A percentile compares a stretch with the other conserved stretches of the same genome.
Evolutionary conservation across 257 asterid genomes (phyloP).

Genomic region (Eucommia ulmoides): DNA sequence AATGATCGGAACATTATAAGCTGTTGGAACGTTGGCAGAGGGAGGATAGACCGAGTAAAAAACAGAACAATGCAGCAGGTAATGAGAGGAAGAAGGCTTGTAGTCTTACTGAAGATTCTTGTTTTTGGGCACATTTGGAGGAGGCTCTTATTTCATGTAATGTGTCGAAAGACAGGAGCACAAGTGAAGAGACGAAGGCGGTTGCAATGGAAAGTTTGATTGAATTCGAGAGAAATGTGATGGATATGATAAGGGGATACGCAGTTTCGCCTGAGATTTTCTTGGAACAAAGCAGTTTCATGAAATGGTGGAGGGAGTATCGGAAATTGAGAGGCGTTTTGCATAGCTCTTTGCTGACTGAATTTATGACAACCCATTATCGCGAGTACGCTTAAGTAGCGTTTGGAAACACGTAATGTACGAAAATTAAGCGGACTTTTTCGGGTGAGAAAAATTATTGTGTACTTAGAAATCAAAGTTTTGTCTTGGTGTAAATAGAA

Average conservation of each 20-base stretch:
- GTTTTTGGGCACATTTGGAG: constrained; percentile 31
- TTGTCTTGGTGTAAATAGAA: no score
- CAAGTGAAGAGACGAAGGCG: constrained; percentile 5
- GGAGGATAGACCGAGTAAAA: constrained; percentile 14
- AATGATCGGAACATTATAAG: constrained; percentile 16
- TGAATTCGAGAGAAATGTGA: constrained; percentile 11
- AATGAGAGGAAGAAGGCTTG: constrained; percentile 7
- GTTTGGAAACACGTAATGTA: no score
- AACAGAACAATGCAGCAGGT: no score
- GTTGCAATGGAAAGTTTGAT: constrained; percentile 9
- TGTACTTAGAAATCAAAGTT: no score
- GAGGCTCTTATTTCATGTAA: constrained; percentile 18
- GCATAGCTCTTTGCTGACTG: no score
- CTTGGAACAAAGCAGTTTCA: constrained; percentile 13
- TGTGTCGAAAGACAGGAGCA: constrained; percentile 10
- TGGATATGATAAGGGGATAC: constrained; percentile 9
- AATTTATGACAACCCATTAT: no score
- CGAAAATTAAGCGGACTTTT: no score
- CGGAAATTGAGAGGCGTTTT: no score
- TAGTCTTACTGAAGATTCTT: constrained; percentile 21
- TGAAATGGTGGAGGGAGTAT: constrained; percentile 18
- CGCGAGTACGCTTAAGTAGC: no score
- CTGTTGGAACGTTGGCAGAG: constrained; percentile 21
- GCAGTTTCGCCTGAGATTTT: constrained; percentile 16
- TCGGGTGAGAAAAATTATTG: no score